These are phyloP conservation scores for Tylopilus felleus DNA, from an alignment of 768 basidiomycete species.

Conservation along the genomic window DNA sequence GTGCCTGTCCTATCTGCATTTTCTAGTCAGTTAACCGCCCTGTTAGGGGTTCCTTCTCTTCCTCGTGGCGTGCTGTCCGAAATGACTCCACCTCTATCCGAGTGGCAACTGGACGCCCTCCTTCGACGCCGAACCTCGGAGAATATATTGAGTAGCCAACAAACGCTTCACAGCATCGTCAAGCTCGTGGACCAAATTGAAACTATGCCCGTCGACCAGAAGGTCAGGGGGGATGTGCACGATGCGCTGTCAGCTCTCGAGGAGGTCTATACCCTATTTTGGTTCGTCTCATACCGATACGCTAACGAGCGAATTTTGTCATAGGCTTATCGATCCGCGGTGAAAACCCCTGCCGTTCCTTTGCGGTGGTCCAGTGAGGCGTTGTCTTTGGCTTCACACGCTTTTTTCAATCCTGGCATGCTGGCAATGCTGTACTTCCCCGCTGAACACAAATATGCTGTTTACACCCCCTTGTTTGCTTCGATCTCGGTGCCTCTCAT, in stretches of 20 bases:
- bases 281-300: neutral
- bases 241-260: conserved; percentile 70
- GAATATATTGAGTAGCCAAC: conserved; percentile 62
- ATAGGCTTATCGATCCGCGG: conserved; percentile 23
- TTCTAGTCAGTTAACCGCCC: conserved; percentile 63
- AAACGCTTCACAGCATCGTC: conserved; percentile 79
- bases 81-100: conserved; percentile 38
- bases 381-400: conserved; percentile 65
- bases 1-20: conserved; percentile 60
- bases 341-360: conserved; percentile 30
- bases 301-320: conserved; percentile 11
- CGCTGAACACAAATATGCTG: conserved; percentile 95
- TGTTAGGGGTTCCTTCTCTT: conserved; percentile 76
- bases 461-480: conserved; percentile 94
- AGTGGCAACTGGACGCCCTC: conserved; percentile 83
- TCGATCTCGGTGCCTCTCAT: conserved; percentile 82
- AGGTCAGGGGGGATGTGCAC: conserved; percentile 71
- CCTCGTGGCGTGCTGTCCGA: conserved; percentile 43
- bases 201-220: conserved; percentile 86
- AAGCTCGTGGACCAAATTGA: conserved; percentile 81
- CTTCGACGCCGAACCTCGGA: conserved; percentile 66
- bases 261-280: conserved; percentile 44
- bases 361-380: conserved; percentile 63
- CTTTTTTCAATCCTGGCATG: conserved; percentile 98
- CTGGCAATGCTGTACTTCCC: conserved; percentile 95